A percentile compares a stretch with the other conserved stretches of the same genome.
These are phyloP conservation scores for Echeveria elegans DNA, from an alignment of 164 flowering plant genomes.

Conservation along the genomic window DNA sequence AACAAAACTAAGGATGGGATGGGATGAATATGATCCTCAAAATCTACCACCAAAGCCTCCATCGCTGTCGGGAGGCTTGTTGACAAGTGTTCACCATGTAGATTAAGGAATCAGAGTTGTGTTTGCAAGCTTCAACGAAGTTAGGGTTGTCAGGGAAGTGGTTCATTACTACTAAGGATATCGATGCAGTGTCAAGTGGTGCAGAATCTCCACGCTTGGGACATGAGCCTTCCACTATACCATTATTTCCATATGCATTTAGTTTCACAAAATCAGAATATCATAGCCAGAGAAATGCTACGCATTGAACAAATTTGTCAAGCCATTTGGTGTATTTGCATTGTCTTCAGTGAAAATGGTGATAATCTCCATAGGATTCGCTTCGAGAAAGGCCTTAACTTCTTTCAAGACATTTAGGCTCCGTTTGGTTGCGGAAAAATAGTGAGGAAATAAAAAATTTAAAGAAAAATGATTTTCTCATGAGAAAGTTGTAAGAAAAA, in stretches of 20 bases:
- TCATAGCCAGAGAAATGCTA: conserved; percentile 27
- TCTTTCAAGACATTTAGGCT: conserved; percentile 47
- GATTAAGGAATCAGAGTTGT: conserved; percentile 29
- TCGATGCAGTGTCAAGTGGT: conserved; percentile 23
- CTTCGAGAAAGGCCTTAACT: conserved; percentile 35
- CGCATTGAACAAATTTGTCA: conserved; percentile 26
- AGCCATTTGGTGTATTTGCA: conserved; percentile 21
- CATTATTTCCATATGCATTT: conserved; percentile 32
- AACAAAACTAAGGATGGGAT: no score
- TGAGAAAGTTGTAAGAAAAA: no score
- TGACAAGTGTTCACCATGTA: conserved; percentile 32
- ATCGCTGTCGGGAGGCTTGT: conserved; percentile 29
- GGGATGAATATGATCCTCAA: no score
- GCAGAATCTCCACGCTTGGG: conserved; percentile 35
- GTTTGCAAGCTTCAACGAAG: conserved; percentile 17
- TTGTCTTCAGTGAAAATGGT: conserved; percentile 70
- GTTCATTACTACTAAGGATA: conserved; percentile 26
- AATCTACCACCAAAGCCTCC: no score
- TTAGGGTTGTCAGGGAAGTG: conserved; percentile 28
- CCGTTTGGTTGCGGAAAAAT: no score
- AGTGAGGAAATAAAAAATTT: no score
- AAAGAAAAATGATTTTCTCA: no score
- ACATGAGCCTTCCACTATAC: conserved; percentile 35
- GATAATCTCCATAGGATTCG: conserved; percentile 52
- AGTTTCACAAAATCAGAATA: conserved; percentile 20